Evolutionary conservation across 108 stramenopile genomes (phyloP), one percentile per base, ranked within the genome.

Genomic region (Skeletonema tropicum): DNA sequence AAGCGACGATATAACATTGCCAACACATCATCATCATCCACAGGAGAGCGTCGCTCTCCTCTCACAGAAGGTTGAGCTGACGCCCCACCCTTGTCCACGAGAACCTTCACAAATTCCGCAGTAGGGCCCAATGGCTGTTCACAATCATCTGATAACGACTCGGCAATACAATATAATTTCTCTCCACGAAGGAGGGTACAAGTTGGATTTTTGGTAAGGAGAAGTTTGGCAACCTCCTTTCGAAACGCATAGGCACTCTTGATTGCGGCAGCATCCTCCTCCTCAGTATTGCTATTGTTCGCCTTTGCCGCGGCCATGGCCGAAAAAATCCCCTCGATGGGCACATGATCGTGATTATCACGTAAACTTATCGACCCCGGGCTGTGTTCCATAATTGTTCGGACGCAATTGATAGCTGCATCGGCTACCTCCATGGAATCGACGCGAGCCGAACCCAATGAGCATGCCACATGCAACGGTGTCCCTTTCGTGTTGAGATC

Each of bases 1-100:
- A 92, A 95, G 23, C 91, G 84, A 38, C 94, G 87, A 61, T 92
- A 95, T 45, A 95, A 76, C 73, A 95, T 75, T 36, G 88, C 79
- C 26, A 95, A 59, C 12, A 90, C 90, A 65, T 91, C 86, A 63
- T 95, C 94, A 39, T 86, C 89, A 57, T 88, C 84, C 0, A 9
- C 23, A 55, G 52, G 52, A 55, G 52, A 55, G 8, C 52, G 52
- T 19, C 52, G 52, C 10, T 55, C 52, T 10, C 52, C 52, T 23
- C 52, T 55, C 21, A 23, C 23, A 6, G 41, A 86, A 68, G 59
- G 30, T 41, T 26, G 61, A 30, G 57, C 68, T 8, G 60, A 32
- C 4, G 61, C 79, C 26, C 57, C 72, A 25, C 73, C 68, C 31
- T 45, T 38, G 12, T 71, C 72, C 12, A 80, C 73, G 1, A 80